Evolutionary conservation across 805 yeast genomes (phyloP), one percentile per base, ranked within the genome.

Genomic region (Kluyveromyces lactis): DNA sequence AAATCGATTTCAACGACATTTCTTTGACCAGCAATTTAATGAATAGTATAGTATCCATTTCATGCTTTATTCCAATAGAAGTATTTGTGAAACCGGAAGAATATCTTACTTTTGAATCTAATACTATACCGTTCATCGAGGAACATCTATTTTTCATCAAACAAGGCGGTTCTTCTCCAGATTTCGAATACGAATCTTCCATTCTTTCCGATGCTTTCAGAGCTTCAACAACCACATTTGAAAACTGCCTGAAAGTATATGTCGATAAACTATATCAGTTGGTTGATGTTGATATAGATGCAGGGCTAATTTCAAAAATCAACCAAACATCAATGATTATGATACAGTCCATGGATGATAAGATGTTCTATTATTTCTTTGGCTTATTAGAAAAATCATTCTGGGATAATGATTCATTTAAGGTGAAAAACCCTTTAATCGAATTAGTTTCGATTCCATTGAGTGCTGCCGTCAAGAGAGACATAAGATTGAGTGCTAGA

Each of bases 1-100:
- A 92, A 23, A 77, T 92, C 21, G 97, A 92, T 55, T 75, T 89
- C 0, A 92, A 89, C 55, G 98, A 92, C 58, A 69, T 86, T 36
- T 69, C 68, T 11, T 75, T 89, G 53, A 80, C 95, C 0, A 68
- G 78, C 12, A 71, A 76, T 38, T 73, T 95, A 0, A 62, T 89
- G 30, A 73, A 79, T 42, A 71, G 83, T 15, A 71, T 92, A 40
- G 81, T 85, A 9, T 68, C 85, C 0, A 73, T 81, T 18, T 79
- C 86, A 0, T 67, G 81, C 5, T 81, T 79, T 41, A 73, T 83
- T 2, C 96, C 96, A 1, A 68, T 87, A 44, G 64, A 67, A 21
- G 86, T 82, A 50, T 52, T 84, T 9, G 70, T 60, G 1, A 34
- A 43, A 0, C 54, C 48, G 4, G 68, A 67, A 9, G 76, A 69